phyloP scores from a whole-genome alignment of 176 grass and related monocot genomes.

The Urochloa ruziziensis region DNA sequence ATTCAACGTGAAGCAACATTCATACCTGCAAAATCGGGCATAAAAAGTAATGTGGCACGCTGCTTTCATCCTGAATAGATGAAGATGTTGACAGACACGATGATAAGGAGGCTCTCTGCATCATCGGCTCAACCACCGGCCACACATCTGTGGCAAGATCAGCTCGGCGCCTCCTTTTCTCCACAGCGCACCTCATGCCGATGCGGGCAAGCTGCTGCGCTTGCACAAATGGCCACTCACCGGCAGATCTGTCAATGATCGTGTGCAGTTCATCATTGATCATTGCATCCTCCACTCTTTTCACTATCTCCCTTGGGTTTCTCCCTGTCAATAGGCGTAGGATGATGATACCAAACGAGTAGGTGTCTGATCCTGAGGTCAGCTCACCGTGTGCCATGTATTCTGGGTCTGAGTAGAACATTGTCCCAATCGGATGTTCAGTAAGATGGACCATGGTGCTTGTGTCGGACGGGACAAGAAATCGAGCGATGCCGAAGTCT shows the following conservation, averaged over 20 bases:
- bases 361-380: constrained; percentile 46
- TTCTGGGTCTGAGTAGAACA: constrained; percentile 56
- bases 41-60: constrained; percentile 29
- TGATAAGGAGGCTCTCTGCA: constrained; percentile 23
- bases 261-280: constrained; percentile 22
- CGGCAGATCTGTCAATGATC: constrained; percentile 56
- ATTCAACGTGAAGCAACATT: neutral
- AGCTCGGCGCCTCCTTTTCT: constrained; percentile 40
- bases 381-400: constrained; percentile 39
- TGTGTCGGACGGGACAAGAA: constrained; percentile 31
- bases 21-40: constrained; percentile 40
- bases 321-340: constrained; percentile 50
- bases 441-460: constrained; percentile 43
- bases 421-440: constrained; percentile 45
- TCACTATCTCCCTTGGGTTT: constrained; percentile 22
- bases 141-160: constrained; percentile 43
- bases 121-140: constrained; percentile 32
- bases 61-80: constrained; percentile 10
- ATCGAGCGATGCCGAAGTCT: constrained; percentile 50
- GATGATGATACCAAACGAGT: constrained; percentile 58
- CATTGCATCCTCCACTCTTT: constrained; percentile 37
- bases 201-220: constrained; percentile 51
- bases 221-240: constrained; percentile 50
- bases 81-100: neutral
- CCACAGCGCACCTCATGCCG: constrained; percentile 24